These are phyloP conservation scores for Leccinum longicurvipes DNA, from an alignment of 768 basidiomycete species.

Conservation along the genomic window DNA sequence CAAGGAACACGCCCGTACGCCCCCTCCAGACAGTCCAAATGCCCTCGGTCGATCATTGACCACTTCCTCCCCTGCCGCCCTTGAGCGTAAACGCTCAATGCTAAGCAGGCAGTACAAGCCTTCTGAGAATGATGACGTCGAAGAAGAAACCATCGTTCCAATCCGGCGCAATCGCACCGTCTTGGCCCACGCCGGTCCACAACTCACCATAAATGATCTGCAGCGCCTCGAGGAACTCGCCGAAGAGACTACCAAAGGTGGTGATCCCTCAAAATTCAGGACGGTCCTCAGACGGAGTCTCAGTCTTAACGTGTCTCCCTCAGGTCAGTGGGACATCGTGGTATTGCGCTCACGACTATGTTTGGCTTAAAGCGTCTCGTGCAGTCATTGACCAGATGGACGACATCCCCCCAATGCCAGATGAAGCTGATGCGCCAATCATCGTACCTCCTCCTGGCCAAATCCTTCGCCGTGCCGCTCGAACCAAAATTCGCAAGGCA, in stretches of 20 bases:
- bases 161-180: conserved; percentile 67
- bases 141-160: conserved; percentile 68
- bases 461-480: conserved; percentile 86
- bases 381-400: conserved; percentile 70
- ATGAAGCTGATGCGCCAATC: conserved; percentile 88
- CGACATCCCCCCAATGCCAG: conserved; percentile 61
- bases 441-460: conserved; percentile 81
- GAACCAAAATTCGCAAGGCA: conserved; percentile 93
- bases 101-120: conserved; percentile 92
- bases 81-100: conserved; percentile 91
- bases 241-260: conserved; percentile 80
- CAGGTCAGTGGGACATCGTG: conserved; percentile 55
- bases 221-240: conserved; percentile 92
- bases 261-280: conserved; percentile 78
- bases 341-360: not conserved
- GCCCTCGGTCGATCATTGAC: conserved; percentile 43
- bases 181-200: conserved; percentile 66
- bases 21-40: conserved; percentile 47
- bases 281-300: conserved; percentile 81
- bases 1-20: conserved; percentile 80
- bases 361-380: conserved; percentile 24
- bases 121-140: conserved; percentile 68
- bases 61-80: conserved; percentile 36
- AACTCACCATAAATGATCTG: conserved; percentile 90
- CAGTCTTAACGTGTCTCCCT: conserved; percentile 80